Evolutionary conservation across 2,329 filamentous ascomycete species (phyloP), one percentile per base, ranked within the genome.

Genomic region (Phyllosticta capitalensis): DNA sequence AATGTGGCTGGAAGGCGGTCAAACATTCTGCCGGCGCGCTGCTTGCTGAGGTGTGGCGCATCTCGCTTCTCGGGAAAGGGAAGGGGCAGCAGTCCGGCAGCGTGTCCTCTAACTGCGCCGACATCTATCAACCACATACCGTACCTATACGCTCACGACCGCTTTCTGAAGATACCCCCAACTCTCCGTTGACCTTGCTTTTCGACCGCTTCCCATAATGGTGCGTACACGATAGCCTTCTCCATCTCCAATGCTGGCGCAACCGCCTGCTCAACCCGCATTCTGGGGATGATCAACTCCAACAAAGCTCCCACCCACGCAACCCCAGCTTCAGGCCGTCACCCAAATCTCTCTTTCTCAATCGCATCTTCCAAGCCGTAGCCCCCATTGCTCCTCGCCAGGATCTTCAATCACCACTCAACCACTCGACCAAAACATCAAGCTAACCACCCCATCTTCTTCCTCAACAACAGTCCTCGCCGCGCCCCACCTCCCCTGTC

Each of bases 401-500:
- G 9, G 9, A 30, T 30, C 28, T 30, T n/a, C n/a, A n/a, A n/a
- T 30, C 28, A 30, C 4, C 28, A 2, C 17, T 38, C 10, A 38
- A 14, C 10, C 10, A 3, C 9, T 14, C 9, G 17, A 12, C 30
- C 12, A 28, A 20, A 17, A n/a, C 30, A 48, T 21, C 19, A 51
- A 55, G 17, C 58, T 60, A 30, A 60, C 54, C 9, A 9, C 49
- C 49, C 5, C 9, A 7, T 24, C 20, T 9, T 26, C 9, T n/a
- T n/a, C 7, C 28, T 4, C 30, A 38, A 17, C 9, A 20, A 9
- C 52, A 71, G 69, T 72, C 70, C 66, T 69, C 67, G 56, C 71
- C 71, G 63, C 71, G 72, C 64, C 63, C 72, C 54, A 67, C 66
- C 59, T 74, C 72, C 24, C 71, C 72, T 53, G 74, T 63, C 54